phyloP scores from a whole-genome alignment of 2,329 filamentous ascomycete species.

The Mariannaea sp. region DNA sequence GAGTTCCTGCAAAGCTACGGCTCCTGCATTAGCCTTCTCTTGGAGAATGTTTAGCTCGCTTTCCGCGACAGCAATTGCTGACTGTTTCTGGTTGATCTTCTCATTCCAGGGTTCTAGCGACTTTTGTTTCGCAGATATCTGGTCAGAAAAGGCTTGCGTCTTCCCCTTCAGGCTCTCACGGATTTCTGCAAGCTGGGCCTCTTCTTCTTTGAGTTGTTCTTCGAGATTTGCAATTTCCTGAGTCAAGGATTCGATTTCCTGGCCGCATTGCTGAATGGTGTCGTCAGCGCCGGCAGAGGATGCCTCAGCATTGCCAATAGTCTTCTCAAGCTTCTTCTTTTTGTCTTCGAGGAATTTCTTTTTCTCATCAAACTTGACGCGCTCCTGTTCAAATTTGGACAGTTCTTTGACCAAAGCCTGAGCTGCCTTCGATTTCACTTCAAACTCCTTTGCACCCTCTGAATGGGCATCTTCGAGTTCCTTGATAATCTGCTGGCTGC shows the following conservation, averaged over 20 bases:
- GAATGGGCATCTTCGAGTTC: conserved; percentile 84
- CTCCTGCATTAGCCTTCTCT: conserved; percentile 87
- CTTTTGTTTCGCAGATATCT: conserved; percentile 92
- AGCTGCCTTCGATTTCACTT: conserved; percentile 78
- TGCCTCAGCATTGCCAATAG: conserved; percentile 76
- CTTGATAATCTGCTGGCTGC: conserved; percentile 88
- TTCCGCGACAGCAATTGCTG: conserved; percentile 89
- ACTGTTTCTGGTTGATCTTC: conserved; percentile 96
- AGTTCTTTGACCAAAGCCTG: conserved; percentile 84
- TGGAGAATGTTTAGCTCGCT: conserved; percentile 91
- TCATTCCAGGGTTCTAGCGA: conserved; percentile 94
- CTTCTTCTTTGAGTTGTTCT: conserved; percentile 74
- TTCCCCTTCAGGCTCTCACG: conserved; percentile 91
- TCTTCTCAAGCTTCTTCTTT: conserved; percentile 93
- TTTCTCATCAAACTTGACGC: conserved; percentile 97
- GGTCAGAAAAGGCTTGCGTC: conserved; percentile 90
- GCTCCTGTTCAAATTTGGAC: conserved; percentile 92
- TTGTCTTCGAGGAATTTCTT: conserved; percentile 91
- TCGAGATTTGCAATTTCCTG: conserved; percentile 80
- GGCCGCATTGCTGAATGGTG: conserved; percentile 75
- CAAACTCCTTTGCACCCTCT: conserved; percentile 80
- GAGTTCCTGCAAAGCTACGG: conserved; percentile 81
- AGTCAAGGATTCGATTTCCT: conserved; percentile 77
- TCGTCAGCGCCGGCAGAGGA: conserved; percentile 75
- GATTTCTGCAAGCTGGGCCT: conserved; percentile 80